Evolutionary conservation across 208 protist species (phyloP).

Genomic region (Vickermania ingenoplastis): DNA sequence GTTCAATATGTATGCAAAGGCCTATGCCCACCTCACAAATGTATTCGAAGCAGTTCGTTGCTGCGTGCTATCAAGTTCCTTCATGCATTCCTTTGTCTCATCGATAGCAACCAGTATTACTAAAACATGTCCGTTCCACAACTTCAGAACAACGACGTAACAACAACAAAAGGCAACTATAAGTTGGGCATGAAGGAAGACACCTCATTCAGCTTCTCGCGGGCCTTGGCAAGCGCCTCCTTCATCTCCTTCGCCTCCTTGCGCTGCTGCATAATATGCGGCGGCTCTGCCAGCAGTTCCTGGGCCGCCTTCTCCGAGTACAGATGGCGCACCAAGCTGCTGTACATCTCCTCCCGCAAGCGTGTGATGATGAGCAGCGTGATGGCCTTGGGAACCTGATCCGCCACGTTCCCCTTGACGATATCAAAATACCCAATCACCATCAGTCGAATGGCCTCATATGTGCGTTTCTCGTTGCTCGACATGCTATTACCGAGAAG

Average conservation of each 20-base stretch:
- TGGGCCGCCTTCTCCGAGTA: slow-evolving; percentile 91
- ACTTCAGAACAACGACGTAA: no score
- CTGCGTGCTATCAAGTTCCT: no score
- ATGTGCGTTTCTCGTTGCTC: slow-evolving; percentile 61
- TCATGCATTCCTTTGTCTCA: no score
- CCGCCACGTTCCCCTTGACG: slow-evolving; percentile 86
- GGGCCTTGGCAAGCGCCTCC: slow-evolving; percentile 75
- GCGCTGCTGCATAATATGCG: slow-evolving; percentile 76
- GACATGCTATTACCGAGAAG: slow-evolving; percentile 71
- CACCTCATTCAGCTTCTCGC: slow-evolving; percentile 76
- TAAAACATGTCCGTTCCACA: no score
- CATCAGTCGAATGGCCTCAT: slow-evolving; percentile 82
- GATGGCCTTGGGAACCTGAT: slow-evolving; percentile 97
- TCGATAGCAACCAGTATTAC: no score
- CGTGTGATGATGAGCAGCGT: slow-evolving; percentile 97
- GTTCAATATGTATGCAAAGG: no score
- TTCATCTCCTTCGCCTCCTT: slow-evolving; percentile 88
- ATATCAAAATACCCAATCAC: slow-evolving; percentile 90
- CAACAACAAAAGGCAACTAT: no score
- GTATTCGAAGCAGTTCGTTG: no score
- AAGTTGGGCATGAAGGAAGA: slow-evolving; percentile 70
- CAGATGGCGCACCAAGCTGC: slow-evolving; percentile 89
- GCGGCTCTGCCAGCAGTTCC: slow-evolving; percentile 91
- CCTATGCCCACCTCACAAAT: no score
- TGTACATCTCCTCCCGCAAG: slow-evolving; percentile 88